Evolutionary conservation across 495 filamentous ascomycete species (phyloP), one percentile per base, ranked within the genome.

Genomic region (Pyrenula massariospora): DNA sequence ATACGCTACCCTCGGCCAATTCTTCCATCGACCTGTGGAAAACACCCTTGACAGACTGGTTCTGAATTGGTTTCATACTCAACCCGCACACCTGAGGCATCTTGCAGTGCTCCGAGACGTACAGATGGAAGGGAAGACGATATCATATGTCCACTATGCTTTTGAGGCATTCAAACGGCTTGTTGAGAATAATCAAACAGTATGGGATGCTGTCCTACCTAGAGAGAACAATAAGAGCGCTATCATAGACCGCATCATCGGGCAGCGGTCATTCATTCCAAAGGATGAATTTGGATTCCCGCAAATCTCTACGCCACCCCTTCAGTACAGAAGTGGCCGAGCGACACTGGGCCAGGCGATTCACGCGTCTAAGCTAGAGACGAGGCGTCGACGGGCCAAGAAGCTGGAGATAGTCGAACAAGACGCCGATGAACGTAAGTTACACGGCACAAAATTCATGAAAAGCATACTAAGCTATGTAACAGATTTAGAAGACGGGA

Each of bases 61-160:
- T 1, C 78, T 85, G 59, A 70, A 75, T 56, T 85, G 82, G 74
- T 74, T 80, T 50, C 54, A 78, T 24, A 81, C 81, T 1, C 85
- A 88, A 57, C 85, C 85, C 19, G 67, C 73, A 19, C 75, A 85
- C 61, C 71, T 88, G 49, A 77, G 77, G 23, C 81, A 86, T 62
- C 65, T 84, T n/a, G 75, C 79, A 22, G 72, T 88, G 20, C 72
- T 88, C 48, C 70, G 81, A 58, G 85, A 88, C 59, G 81, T 77
- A 19, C 70, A 68, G 11, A 70, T 84, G 20, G 69, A 68, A 12
- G 70, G 70, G 2, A 82, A 77, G 22, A 70, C 70, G 19, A 72
- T 76, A 3, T 77, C 82, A 55, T 86, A 82, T 62, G 62, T 80
- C 19, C 81, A 86, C 55, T 84, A 83, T 52, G 74, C 81, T 1